These are phyloP conservation scores for Peronosclerospora sorghi DNA, from an alignment of 352 stramenopile species.

Conservation along the genomic window DNA sequence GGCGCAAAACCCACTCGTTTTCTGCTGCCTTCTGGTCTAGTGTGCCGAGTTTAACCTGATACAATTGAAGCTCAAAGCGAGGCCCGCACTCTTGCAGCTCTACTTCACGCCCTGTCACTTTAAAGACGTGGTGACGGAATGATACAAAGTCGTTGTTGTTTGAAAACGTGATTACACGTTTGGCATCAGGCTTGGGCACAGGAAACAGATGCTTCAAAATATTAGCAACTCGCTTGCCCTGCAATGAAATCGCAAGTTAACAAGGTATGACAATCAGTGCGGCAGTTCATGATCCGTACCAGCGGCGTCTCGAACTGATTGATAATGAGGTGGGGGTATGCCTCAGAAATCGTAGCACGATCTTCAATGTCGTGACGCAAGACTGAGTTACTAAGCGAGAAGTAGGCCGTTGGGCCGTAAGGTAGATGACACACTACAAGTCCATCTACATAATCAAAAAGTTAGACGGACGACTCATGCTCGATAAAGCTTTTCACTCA, in stretches of 20 bases:
- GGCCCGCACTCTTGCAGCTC: conserved; percentile 93
- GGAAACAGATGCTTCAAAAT: conserved; percentile 99
- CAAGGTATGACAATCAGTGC: not conserved
- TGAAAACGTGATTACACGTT: conserved; percentile 95
- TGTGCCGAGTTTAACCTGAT: conserved; percentile 96
- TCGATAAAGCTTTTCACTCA: not conserved
- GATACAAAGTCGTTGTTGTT: conserved; percentile 99
- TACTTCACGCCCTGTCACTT: conserved; percentile 87
- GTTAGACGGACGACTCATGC: not conserved
- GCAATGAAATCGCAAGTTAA: conserved; percentile 1
- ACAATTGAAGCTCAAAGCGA: conserved; percentile 98
- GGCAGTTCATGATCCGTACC: conserved; percentile 7
- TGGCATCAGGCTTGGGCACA: conserved; percentile 92
- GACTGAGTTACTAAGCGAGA: conserved; percentile 94
- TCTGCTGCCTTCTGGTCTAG: conserved; percentile 98
- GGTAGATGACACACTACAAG: conserved; percentile 98
- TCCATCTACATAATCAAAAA: conserved; percentile 63
- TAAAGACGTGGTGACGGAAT: conserved; percentile 99
- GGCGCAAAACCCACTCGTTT: conserved; percentile 98
- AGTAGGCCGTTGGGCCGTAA: conserved; percentile 97
- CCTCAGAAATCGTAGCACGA: conserved; percentile 85
- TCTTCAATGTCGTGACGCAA: conserved; percentile 98
- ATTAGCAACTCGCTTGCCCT: conserved; percentile 90
- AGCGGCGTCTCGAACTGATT: conserved; percentile 94
- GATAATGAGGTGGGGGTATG: conserved; percentile 95